Base-by-base conservation (phyloP, 2,329 filamentous ascomycete species). In the Alternaria sp. region DNA sequence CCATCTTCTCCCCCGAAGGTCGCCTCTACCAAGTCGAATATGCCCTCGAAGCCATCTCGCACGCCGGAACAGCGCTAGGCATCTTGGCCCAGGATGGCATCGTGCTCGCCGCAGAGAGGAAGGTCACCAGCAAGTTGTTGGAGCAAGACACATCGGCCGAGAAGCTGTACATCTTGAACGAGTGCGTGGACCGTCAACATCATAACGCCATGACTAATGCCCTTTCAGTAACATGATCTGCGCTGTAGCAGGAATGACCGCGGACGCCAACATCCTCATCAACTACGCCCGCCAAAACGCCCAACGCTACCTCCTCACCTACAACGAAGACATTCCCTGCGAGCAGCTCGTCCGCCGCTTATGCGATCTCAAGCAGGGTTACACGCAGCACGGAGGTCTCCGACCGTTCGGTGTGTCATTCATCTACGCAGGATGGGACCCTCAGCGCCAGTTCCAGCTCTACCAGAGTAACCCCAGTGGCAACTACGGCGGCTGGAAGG, bases 401-500 rank as follows among this genome's bases (percentile, higher is more conserved):
- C 93, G 96, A 74, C 96, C 96, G 15, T 99, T 99, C 75, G 96
- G 96, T 82, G 96, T 99, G 51, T 97, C 94, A 51, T 98, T 99
- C 88, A 98, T 99, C 87, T 99, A 99, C 80, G 96, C 96, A 54
- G 96, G 96, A 64, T 99, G 94, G 88, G 96, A 99, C 79, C 93
- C 93, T 64, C 92, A 96, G 83, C 89, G 94, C 77, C 91, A 98
- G 81, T 99, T 99, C 87, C 96, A 99, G 86, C 89, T 99, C 67
- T 99, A 98, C 85, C 94, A 98, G 82, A 97, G 94, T 86, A 99
- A 99, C 83, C 96, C 96, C 14, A 97, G 93, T 68, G 96, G 96
- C 74, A 99, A 99, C 86, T 99, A 99, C 80, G 96, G 96, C 69
- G 96, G 96, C 60, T 99, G 96, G 96, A 99, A 99, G 85, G 96